Base-by-base conservation (phyloP, 345 rosid genomes). In the Melaleuca quinquenervia region DNA sequence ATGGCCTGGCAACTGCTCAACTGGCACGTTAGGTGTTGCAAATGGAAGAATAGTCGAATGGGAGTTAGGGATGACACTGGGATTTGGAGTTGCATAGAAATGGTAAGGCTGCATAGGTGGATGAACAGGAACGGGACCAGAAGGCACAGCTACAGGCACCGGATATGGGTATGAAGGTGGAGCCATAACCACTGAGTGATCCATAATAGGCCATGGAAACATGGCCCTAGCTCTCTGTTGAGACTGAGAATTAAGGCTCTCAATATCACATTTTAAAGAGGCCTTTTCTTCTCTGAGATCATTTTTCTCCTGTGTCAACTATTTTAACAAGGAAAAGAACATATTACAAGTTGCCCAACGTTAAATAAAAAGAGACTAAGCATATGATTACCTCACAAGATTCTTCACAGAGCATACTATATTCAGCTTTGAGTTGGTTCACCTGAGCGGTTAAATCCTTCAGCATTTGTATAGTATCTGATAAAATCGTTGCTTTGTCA, bases 241-340 rank as follows among this genome's bases (percentile, higher is more conserved):
- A 91, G 92, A 94, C 78, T 94, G 99, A 78, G 83, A 84, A 87
- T 93, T 94, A 52, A 96, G 96, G 89, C 85, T 92, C 88, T 94
- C 98, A 29, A 90, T 93, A 82, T 96, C 95, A 10, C 95, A 93
- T 89, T 92, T 96, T 7, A 96, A 88, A 83, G 95, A 93, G 11
- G 92, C 90, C 91, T 94, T 95, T 91, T 96, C 99, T 90, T 96
- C 99, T 92, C 94, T 91, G 52, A 96, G 91, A 84, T 95, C 97
- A 90, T 94, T 94, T 86, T 96, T 96, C 93, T 96, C 99, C 87
- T 93, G 95, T 0, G 93, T 95, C 92, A 96, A 86, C 98, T 96
- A 89, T 84, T 89, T 8, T 78, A 41, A 50, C 56, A 52, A 87
- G 29, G 50, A 52, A 75, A 86, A 52, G 74, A n/a, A 6, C 8